Evolutionary conservation across 2,329 filamentous ascomycete species (phyloP), one percentile per base, ranked within the genome.

Genomic region (Escovopsis sp.): DNA sequence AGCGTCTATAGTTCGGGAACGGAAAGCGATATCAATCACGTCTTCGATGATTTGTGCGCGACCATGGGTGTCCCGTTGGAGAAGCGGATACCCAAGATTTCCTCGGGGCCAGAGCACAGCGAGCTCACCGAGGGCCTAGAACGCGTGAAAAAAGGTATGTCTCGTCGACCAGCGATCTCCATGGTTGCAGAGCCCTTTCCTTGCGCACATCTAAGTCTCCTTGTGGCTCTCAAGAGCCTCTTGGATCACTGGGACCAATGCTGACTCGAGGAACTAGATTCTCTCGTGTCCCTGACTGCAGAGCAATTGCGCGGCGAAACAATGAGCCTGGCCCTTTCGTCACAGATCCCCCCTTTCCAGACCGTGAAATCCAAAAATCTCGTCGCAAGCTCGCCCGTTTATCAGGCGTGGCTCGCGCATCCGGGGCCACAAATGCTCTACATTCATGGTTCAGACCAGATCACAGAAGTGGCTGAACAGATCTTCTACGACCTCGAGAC

Each of bases 371-470:
- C 27, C 14, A 27, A 34, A 8, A 36, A 30, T 26, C n/a, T 5
- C 27, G 11, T 41, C n/a, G 16, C 26, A 15, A 13, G 33, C 11
- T 34, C 32, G 4, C 9, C 25, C 8, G 15, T 32, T 4, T 27
- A 39, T 23, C 13, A 35, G n/a, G 17, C 34, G 1, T 41, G 39
- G 39, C 31, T 41, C 17, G 28, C 25, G 3, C 27, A 39, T n/a
- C 27, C 27, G 8, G 39, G 36, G 10, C 37, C 39, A 7, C 39
- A 36, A 28, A 39, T 41, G 27, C 39, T 41, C 23, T 41, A 41
- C 16, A 13, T 41, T 11, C 39, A 41, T n/a, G 39, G 39, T 14
- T 27, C 33, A 18, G 18, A 36, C n/a, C 19, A 26, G 13, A 33
- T 39, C 10, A 37, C 33, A 14, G 36, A 41, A 28, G 35, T 37